Evolutionary conservation across 2,329 filamentous ascomycete genomes (phyloP).

Genomic region (Trichoderma sp.): DNA sequence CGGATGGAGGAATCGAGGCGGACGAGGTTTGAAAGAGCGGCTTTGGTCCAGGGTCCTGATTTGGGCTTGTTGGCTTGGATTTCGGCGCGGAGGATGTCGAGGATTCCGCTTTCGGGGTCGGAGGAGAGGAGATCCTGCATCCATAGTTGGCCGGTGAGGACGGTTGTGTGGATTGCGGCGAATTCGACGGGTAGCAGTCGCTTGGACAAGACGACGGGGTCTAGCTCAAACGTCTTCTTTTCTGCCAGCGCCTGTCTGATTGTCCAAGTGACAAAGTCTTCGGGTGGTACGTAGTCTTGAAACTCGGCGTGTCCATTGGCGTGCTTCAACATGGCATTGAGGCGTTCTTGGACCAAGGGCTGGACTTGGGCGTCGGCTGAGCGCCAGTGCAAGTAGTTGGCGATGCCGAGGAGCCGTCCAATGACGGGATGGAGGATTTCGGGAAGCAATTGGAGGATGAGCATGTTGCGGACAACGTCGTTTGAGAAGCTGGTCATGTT

Average conservation of each 20-base stretch:
- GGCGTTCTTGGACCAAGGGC: no score
- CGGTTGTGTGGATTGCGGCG: constrained; percentile 62
- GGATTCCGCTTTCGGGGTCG: constrained; percentile 40
- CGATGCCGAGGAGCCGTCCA: no score
- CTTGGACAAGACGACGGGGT: constrained; percentile 53
- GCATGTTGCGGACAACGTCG: no score
- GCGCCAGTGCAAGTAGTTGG: no score
- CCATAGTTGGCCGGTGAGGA: constrained; percentile 53
- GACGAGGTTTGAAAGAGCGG: constrained; percentile 47
- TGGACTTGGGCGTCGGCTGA: no score
- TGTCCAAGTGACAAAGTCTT: constrained; percentile 62
- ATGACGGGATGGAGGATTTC: no score
- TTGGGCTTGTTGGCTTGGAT: constrained; percentile 36
- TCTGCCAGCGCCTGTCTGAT: constrained; percentile 56
- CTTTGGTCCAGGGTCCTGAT: constrained; percentile 52
- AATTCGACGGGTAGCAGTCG: constrained; percentile 61
- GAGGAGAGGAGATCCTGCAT: constrained; percentile 53
- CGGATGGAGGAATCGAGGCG: constrained; percentile 57
- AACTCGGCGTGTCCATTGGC: constrained; percentile 30
- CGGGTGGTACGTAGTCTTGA: constrained; percentile 50
- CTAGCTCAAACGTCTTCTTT: constrained; percentile 47
- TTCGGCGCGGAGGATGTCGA: constrained; percentile 51
- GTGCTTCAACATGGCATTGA: no score
- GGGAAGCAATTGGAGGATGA: no score
- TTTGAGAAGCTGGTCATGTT: no score